Base-by-base conservation (phyloP, 208 protist genomes). In the Acanthamoeba triangularis region DNA sequence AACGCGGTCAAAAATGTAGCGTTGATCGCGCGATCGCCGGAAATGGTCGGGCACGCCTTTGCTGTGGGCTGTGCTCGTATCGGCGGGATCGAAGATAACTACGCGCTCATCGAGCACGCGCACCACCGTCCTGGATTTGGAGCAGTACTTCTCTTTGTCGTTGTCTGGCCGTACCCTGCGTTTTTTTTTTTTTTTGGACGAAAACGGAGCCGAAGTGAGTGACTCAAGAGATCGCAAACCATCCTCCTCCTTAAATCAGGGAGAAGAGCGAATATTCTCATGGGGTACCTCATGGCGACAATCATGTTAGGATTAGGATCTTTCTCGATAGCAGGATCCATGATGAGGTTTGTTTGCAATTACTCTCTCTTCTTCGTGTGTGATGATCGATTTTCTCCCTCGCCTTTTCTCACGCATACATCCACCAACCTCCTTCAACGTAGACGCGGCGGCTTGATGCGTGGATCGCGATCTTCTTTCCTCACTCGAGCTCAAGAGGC, bases 1-100 rank as follows among this genome's bases (percentile, higher is more conserved):
- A 1, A 98, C 97, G 44, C 88, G 65, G 78, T 98, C 98, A 96
- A 98, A 99, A 13, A 94, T 94, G 25, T 94, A 94, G 30, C 74
- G 67, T 33, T 87, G 67, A n/a, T 94, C 91, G 5, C 59, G 30
- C 11, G 52, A 87, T 14, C 91, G 91, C 10, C 67, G 47, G 28
- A 94, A 94, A 35, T 94, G 91, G 47, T 85, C 91, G 7, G 91
- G 91, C 0, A 94, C 69, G 65, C 91, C 91, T 67, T 94, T 87
- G 30, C 33, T 94, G 47, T 69, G 74, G 20, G 41, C 59, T 11
- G 63, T 84, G 37, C 41, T 85, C 2, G 33, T 85, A 37, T 94
- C 91, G 35, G 91, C 72, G 25, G 91, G 91, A 44, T 94, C 91
- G 47, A 94, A 94, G 33, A 94, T 85, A 33, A 94, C 67, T 16